phyloP scores from a whole-genome alignment of 2,329 filamentous ascomycete species.

The Pseudogymnoascus sp. region DNA sequence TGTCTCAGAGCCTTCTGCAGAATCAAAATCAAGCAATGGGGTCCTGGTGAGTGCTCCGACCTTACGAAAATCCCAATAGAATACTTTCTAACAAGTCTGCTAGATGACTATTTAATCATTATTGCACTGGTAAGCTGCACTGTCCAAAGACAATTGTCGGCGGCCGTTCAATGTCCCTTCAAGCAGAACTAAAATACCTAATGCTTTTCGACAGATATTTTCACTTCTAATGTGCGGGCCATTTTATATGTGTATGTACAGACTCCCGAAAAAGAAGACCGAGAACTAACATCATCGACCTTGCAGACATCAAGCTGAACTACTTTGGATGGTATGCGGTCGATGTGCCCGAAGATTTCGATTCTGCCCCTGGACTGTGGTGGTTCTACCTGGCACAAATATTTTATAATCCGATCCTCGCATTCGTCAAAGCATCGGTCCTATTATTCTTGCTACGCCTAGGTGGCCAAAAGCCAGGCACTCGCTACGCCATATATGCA shows the following conservation, averaged over 20 bases:
- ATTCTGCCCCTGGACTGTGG: constrained; percentile 11
- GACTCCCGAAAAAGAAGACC: not conserved
- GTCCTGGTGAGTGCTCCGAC: constrained; percentile 19
- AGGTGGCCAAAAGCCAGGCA: constrained; percentile 29
- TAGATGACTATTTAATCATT: not conserved
- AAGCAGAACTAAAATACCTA: not conserved
- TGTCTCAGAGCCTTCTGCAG: constrained; percentile 23
- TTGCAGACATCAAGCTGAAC: constrained; percentile 21
- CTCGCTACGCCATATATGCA: constrained; percentile 26
- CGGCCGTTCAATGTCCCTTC: not conserved
- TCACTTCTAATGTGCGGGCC: not conserved
- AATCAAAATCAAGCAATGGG: constrained; percentile 25
- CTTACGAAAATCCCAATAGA: not conserved
- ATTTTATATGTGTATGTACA: not conserved
- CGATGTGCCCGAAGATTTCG: not conserved
- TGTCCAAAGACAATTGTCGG: not conserved
- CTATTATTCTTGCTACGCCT: constrained; percentile 39
- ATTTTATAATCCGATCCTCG: constrained; percentile 39
- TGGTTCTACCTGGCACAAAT: constrained; percentile 30
- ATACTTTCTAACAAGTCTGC: not conserved
- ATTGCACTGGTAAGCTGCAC: not conserved
- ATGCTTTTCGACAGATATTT: not conserved
- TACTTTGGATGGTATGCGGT: constrained; percentile 25
- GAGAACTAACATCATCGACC: not conserved
- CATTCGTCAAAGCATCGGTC: constrained; percentile 38